phyloP scores from a whole-genome alignment of 1,284 basidiomycete species.

The Lignosus rhinocerotis region DNA sequence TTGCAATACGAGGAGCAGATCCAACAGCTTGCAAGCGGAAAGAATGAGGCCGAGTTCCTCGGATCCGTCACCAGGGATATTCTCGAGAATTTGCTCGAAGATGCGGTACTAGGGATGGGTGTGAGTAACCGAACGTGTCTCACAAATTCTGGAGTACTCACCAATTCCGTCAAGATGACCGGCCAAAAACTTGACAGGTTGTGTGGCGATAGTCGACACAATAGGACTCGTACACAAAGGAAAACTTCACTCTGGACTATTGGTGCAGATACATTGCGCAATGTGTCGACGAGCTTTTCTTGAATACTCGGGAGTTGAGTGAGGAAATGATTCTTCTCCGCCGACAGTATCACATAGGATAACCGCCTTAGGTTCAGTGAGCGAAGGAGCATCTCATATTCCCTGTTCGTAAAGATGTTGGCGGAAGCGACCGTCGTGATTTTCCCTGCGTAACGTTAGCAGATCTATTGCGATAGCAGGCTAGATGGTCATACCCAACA shows the following conservation, averaged over 20 bases:
- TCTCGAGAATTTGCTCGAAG: constrained; percentile 66
- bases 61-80: constrained; percentile 72
- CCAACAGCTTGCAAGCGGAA: constrained; percentile 91
- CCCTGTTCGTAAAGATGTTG: constrained; percentile 96
- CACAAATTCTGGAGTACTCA: constrained; percentile 36
- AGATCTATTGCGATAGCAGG: not conserved
- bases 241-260: constrained; percentile 94
- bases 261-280: constrained; percentile 80
- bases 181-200: constrained; percentile 98
- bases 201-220: constrained; percentile 90
- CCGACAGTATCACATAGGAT: constrained; percentile 83
- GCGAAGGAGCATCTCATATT: constrained; percentile 90
- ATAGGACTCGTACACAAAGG: constrained; percentile 87
- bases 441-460: constrained; percentile 52
- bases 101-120: constrained; percentile 60
- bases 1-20: constrained; percentile 88
- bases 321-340: constrained; percentile 89
- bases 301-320: constrained; percentile 91
- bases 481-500: constrained; percentile 66
- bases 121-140: constrained; percentile 15
- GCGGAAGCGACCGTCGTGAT: constrained; percentile 86
- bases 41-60: constrained; percentile 84
- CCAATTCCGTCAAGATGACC: constrained; percentile 90
- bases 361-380: constrained; percentile 88
- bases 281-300: constrained; percentile 93